These are phyloP conservation scores for Zygnema circumcarinatum DNA, from an alignment of 139 green algal genomes.

Conservation along the genomic window DNA sequence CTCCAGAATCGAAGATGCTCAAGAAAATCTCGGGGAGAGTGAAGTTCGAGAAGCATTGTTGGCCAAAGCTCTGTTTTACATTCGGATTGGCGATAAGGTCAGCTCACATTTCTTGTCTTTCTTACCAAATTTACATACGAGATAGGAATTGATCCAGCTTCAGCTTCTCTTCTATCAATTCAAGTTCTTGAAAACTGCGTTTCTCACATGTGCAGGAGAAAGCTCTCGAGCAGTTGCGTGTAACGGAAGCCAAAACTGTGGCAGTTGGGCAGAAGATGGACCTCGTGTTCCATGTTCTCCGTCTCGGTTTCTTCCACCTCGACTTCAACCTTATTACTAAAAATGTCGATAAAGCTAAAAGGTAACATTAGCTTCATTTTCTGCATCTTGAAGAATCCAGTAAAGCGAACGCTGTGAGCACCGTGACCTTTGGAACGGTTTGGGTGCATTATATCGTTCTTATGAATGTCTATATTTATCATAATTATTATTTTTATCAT, in stretches of 20 bases:
- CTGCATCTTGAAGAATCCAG: not conserved
- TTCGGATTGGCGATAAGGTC: constrained; percentile 70
- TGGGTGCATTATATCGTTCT: too few species aligned
- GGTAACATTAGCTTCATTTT: constrained; percentile 37
- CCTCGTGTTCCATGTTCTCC: constrained; percentile 86
- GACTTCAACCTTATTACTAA: constrained; percentile 65
- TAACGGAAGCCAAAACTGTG: constrained; percentile 78
- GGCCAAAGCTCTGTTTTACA: constrained; percentile 87
- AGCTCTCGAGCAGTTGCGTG: constrained; percentile 77
- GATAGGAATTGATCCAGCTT: too few species aligned
- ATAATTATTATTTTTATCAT: too few species aligned
- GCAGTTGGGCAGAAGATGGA: constrained; percentile 93
- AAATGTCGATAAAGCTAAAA: constrained; percentile 58
- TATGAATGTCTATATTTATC: too few species aligned
- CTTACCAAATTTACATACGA: constrained; percentile 19
- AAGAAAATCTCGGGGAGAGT: constrained; percentile 93
- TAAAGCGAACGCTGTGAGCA: not conserved
- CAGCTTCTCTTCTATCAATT: too few species aligned
- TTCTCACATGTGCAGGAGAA: too few species aligned
- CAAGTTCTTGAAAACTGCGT: too few species aligned
- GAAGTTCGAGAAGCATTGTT: constrained; percentile 92
- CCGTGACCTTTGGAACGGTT: too few species aligned
- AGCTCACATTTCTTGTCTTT: not conserved
- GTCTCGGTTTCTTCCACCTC: constrained; percentile 80
- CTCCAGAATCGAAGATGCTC: constrained; percentile 68